Base-by-base conservation (phyloP, 495 filamentous ascomycete genomes). In the Podospora bellae-mahoneyi region DNA sequence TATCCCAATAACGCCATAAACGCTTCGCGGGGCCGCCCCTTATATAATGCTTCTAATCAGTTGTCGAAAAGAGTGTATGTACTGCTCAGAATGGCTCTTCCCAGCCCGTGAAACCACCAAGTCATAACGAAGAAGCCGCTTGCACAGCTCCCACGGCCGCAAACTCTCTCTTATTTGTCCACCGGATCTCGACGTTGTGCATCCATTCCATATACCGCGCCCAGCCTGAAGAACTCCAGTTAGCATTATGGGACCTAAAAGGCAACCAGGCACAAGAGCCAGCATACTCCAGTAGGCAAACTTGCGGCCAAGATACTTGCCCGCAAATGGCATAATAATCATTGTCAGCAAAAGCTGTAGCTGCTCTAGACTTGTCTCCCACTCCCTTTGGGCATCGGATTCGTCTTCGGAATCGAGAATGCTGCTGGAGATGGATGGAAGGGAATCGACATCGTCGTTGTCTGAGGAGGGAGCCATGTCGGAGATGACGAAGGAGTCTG, bases 221-320 rank as follows among this genome's bases (percentile, higher is more conserved):
- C 85, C 85, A 87, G 69, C 84, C 85, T 84, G 59, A 19, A 4
- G 59, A 39, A 34, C 30, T 6, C 27, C 20, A 19, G 70, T 75
- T 55, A 78, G 77, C 65, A 59, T n/a, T 3, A 15, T n/a, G 18
- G 19, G 0, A 16, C 3, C 5, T 32, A 57, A n/a, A 13, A 10
- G 15, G 2, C 39, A 65, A 65, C 28, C 30, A 48, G 54, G 10
- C 60, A 15, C 60, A 59, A 19, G 54, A 59, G 13, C 2, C 16
- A 13, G 86, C 90, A 74, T 78, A 98, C 95, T 90, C 93, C 93
- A 97, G 79, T 97, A 98, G 63, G 95, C 95, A 82, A 92, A 96
- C 79, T 89, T 92, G 77, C 95, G 84, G 54, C 95, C 95, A 72
- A 97, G 83, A 78, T 92, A 97, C 77, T 97, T 98, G 23, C 95